Evolutionary conservation across 2,329 filamentous ascomycete species (phyloP), one percentile per base, ranked within the genome.

Genomic region (Penicillium sp.): DNA sequence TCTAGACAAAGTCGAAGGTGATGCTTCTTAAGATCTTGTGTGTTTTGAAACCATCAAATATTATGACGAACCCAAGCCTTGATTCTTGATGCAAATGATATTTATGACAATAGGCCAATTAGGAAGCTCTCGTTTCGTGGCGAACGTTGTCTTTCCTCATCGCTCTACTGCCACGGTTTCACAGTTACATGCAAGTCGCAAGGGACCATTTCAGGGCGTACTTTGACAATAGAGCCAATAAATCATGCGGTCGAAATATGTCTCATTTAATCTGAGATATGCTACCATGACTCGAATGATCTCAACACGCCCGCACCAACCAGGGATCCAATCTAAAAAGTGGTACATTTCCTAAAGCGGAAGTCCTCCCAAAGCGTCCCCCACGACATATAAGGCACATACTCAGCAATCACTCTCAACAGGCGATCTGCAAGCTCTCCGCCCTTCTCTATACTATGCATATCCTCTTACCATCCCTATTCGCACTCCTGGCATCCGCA

Each of bases 271-370:
- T 24, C 26, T 4, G 42, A 37, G 6, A 3, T 13, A 60, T 60
- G 6, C 53, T 45, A 56, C 58, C 37, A 60, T 56, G 45, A 33
- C 28, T 7, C 28, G 4, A 19, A 33, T 51, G 49, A 33, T 56
- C 19, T 51, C 53, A 56, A 45, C 44, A 56, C 53, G 45, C 12
- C 4, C 17, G 9, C 15, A 17, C n/a, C 26, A 53, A 53, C 53
- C 53, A 56, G 19, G 45, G 45, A 45, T 53, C 47, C 3, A 4
- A 10, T 28, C 12, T 42, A n/a, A 9, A 3, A 60, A 40, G n/a
- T 26, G 37, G 2, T 19, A 26, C 26, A 47, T 22, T 60, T 8
- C 58, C 53, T 30, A 53, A 51, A 56, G 53, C 58, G 58, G 58
- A 60, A 60, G n/a, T 17, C 22, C 35, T 44, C 45, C 45, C 24